phyloP scores from a whole-genome alignment of 1,139 yeast genomes.

The Yamadazyma diddensiae region DNA sequence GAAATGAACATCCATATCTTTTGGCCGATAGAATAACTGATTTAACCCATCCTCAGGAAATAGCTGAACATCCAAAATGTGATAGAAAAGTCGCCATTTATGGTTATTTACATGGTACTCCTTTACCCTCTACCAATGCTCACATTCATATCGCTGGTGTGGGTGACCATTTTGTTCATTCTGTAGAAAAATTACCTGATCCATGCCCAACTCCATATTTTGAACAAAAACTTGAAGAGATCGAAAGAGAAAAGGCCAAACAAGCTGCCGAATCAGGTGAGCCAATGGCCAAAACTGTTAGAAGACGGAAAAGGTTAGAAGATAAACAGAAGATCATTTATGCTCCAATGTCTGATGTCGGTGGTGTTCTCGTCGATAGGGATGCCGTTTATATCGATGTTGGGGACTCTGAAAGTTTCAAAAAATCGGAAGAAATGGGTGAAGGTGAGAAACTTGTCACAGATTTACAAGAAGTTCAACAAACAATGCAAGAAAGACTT shows the following conservation, averaged over 20 bases:
- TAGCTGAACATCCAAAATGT: slow-evolving; percentile 75
- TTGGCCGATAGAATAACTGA: slow-evolving; percentile 94
- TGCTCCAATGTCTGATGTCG: slow-evolving; percentile 99
- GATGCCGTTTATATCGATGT: slow-evolving; percentile 96
- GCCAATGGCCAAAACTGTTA: slow-evolving; percentile 48
- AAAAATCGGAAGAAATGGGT: slow-evolving; percentile 69
- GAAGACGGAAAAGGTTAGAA: slow-evolving; percentile 86
- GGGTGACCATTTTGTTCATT: slow-evolving; percentile 77
- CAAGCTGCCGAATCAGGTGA: slow-evolving; percentile 62
- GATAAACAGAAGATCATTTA: slow-evolving; percentile 92
- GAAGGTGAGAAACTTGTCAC: slow-evolving; percentile 84
- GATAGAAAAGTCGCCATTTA: slow-evolving; percentile 90
- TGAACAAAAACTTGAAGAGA: slow-evolving; percentile 80
- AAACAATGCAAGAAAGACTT: slow-evolving; percentile 60
- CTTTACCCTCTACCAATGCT: slow-evolving; percentile 69
- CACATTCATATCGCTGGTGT: slow-evolving; percentile 93
- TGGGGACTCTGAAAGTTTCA: slow-evolving; percentile 60
- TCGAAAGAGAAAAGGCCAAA: slow-evolving; percentile 67
- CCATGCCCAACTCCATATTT: slow-evolving; percentile 98
- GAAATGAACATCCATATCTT: slow-evolving; percentile 95
- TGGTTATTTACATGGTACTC: slow-evolving; percentile 94
- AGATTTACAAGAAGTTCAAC: slow-evolving; percentile 67
- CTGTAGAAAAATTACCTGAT: slow-evolving; percentile 88
- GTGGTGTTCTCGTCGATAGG: slow-evolving; percentile 93
- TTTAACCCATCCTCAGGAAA: slow-evolving; percentile 83